Conservation (phyloP, 2,329 filamentous ascomycete species). For the Penicillium sp. region DNA sequence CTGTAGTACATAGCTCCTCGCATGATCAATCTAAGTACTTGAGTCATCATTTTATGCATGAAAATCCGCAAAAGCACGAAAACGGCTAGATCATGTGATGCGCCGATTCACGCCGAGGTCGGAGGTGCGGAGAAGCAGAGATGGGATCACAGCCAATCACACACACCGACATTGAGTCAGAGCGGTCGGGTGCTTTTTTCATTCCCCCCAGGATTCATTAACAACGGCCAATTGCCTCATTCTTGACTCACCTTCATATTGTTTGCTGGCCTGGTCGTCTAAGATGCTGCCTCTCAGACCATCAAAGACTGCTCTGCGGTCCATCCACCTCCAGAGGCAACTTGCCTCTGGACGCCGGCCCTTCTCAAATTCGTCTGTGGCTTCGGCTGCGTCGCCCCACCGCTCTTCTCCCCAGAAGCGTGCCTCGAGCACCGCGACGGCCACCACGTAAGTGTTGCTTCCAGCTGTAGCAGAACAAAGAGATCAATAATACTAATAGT, state of each 20-base stretch:
- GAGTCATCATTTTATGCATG: neutral
- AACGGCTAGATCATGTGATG: slow-evolving; percentile 17
- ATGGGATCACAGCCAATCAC: slow-evolving; percentile 24
- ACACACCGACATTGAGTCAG: slow-evolving; percentile 26
- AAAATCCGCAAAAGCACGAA: slow-evolving; percentile 3
- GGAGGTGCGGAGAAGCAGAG: slow-evolving; percentile 22
- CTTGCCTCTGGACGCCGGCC: slow-evolving; percentile 37
- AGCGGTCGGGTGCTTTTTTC: slow-evolving; percentile 22
- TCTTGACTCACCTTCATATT: slow-evolving; percentile 17
- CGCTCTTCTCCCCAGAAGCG: slow-evolving; percentile 45
- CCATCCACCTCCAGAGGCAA: slow-evolving; percentile 45
- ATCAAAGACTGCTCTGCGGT: slow-evolving; percentile 50
- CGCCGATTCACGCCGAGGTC: slow-evolving; percentile 27
- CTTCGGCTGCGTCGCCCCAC: slow-evolving; percentile 48
- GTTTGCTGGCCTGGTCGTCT: slow-evolving; percentile 34
- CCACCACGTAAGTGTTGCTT: slow-evolving; percentile 53
- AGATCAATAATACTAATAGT: neutral
- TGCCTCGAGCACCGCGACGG: slow-evolving; percentile 49
- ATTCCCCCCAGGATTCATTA: slow-evolving; percentile 21
- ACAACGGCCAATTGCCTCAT: slow-evolving; percentile 26
- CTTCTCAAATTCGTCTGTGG: slow-evolving; percentile 48
- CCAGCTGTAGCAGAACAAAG: slow-evolving; percentile 10
- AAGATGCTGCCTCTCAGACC: slow-evolving; percentile 54
- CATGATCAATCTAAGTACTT: neutral
- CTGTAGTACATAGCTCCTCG: neutral